Percentiles rank a stretch among this genome's conserved stretches.
Evolutionary conservation across 495 filamentous ascomycete species (phyloP).

Genomic region (Elasticomyces elasticus): DNA sequence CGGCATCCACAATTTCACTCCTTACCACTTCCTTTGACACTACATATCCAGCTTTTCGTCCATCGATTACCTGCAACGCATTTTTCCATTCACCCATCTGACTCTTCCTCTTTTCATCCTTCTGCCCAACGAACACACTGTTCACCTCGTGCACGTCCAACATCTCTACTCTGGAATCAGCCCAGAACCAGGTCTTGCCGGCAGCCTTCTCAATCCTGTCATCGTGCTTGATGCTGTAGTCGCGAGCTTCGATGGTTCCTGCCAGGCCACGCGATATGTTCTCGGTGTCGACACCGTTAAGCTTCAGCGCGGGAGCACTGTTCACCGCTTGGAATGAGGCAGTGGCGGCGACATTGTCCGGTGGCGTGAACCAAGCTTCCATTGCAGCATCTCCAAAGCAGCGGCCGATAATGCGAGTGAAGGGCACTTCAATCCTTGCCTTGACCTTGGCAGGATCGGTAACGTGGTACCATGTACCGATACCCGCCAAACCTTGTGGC

Average conservation of each 20-base stretch:
- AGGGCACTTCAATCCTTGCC: slow-evolving; percentile 34
- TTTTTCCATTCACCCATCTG: slow-evolving; percentile 8
- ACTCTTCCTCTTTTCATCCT: not conserved
- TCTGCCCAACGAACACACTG: slow-evolving; percentile 26
- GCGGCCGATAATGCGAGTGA: slow-evolving; percentile 44
- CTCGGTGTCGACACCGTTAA: not conserved
- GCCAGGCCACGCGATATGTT: slow-evolving; percentile 23
- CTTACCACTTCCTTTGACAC: not conserved
- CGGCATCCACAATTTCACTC: not conserved
- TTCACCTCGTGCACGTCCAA: slow-evolving; percentile 46
- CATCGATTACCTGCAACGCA: slow-evolving; percentile 14
- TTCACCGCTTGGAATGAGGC: slow-evolving; percentile 9
- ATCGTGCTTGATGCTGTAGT: slow-evolving; percentile 38
- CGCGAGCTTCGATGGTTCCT: slow-evolving; percentile 34
- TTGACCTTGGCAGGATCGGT: slow-evolving; percentile 28
- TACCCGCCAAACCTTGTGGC: slow-evolving; percentile 32
- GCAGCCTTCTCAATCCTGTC: slow-evolving; percentile 34
- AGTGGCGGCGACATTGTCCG: not conserved
- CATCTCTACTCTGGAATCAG: slow-evolving; percentile 43
- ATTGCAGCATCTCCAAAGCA: slow-evolving; percentile 44
- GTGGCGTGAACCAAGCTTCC: slow-evolving; percentile 33
- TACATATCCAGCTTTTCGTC: slow-evolving; percentile 7
- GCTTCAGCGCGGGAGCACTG: not conserved
- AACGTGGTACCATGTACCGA: slow-evolving; percentile 42
- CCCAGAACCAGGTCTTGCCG: slow-evolving; percentile 46